These are phyloP conservation scores for Sphaerulina musiva DNA, from an alignment of 2,329 filamentous ascomycete species.

Conservation along the genomic window DNA sequence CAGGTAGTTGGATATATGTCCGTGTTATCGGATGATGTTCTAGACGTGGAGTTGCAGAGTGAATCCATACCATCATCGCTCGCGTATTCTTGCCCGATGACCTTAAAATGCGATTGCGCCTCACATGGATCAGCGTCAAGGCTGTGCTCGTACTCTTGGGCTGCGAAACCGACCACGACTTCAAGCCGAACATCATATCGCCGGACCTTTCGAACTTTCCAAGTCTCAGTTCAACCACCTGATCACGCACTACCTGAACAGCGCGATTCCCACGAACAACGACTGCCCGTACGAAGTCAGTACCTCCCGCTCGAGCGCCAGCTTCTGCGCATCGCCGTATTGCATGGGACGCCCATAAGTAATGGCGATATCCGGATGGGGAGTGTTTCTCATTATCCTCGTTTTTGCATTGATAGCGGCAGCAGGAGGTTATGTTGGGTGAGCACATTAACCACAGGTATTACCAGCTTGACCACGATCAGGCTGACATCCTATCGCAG, in stretches of 20 bases:
- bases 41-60: not conserved
- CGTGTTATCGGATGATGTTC: not conserved
- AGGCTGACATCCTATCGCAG: slow-evolving; percentile 18
- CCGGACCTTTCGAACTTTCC: not conserved
- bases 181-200: not conserved
- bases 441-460: slow-evolving; percentile 6
- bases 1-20: not conserved
- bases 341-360: slow-evolving; percentile 10
- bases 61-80: not conserved
- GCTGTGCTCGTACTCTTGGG: not conserved
- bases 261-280: not conserved
- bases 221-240: no score
- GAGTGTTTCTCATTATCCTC: slow-evolving; percentile 67
- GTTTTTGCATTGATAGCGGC: slow-evolving; percentile 54
- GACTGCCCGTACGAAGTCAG: not conserved
- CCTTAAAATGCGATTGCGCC: not conserved
- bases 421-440: slow-evolving; percentile 58
- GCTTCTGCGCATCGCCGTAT: not conserved
- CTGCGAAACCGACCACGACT: not conserved
- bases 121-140: not conserved
- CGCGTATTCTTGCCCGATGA: not conserved
- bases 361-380: slow-evolving; percentile 37
- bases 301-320: not conserved
- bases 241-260: not conserved
- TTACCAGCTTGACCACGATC: not conserved